phyloP scores from a whole-genome alignment of 1,284 basidiomycete species.

The Neolentinus lepideus region DNA sequence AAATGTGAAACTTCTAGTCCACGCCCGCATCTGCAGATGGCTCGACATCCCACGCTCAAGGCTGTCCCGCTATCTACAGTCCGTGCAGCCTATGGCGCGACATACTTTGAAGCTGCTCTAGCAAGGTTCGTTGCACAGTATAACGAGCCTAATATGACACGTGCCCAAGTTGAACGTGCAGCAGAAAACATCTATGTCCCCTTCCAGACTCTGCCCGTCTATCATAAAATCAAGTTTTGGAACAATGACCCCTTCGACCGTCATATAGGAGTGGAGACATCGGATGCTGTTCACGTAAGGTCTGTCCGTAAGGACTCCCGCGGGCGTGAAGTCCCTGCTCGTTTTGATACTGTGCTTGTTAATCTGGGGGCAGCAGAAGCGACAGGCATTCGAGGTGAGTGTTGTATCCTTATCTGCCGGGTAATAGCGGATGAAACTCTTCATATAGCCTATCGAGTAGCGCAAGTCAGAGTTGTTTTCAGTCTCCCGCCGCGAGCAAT shows the following conservation, averaged over 20 bases:
- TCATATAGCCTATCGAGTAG: slow-evolving; percentile 16
- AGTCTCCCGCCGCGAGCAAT: slow-evolving; percentile 11
- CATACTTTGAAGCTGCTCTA: slow-evolving; percentile 10
- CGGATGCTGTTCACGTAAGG: slow-evolving; percentile 17
- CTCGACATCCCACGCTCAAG: slow-evolving; percentile 4
- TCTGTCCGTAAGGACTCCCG: slow-evolving; percentile 8
- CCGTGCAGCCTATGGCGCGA: slow-evolving; percentile 6
- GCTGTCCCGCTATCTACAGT: slow-evolving; percentile 4
- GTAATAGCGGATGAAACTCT: background rate
- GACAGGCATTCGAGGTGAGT: background rate
- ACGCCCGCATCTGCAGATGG: background rate
- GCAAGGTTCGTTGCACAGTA: slow-evolving; percentile 10
- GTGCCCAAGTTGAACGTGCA: slow-evolving; percentile 9
- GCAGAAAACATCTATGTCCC: slow-evolving; percentile 11
- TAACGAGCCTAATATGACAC: slow-evolving; percentile 10
- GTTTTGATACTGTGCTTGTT: slow-evolving; percentile 17
- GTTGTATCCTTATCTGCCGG: background rate
- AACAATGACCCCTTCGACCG: background rate
- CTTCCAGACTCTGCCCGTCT: slow-evolving; percentile 15
- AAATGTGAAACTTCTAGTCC: no score
- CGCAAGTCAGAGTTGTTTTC: slow-evolving; percentile 17
- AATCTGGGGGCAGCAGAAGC: background rate
- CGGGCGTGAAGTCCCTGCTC: slow-evolving; percentile 4
- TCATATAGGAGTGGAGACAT: slow-evolving; percentile 1
- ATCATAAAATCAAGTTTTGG: slow-evolving; percentile 18